Base-by-base conservation (phyloP, 306 rosid species). In the Prunus kanzakura region DNA sequence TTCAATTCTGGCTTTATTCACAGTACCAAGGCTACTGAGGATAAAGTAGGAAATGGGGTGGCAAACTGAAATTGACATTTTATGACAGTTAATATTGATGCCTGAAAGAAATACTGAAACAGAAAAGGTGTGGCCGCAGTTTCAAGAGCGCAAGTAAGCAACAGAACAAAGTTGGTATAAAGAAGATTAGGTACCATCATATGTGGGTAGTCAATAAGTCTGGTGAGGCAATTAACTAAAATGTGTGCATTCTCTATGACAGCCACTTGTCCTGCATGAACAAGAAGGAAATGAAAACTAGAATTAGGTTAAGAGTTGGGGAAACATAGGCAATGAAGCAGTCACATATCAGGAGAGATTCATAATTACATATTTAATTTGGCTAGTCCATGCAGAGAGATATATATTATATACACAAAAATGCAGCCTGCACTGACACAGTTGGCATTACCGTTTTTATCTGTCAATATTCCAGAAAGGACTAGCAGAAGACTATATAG, bases 381-480 rank as follows among this genome's bases (percentile, higher is more conserved):
- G 57, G n/a, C 15, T 64, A 30, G 23, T 25, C 62, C 54, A 35
- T 38, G 46, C 32, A 6, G 32, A 58, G 62, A 56, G 12, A 20
- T 10, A 22, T 13, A 25, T 58, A 30, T 38, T 38, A 38, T 7
- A 38, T 38, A 7, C 43, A 46, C 35, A 61, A 46, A 23, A 51
- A 51, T 30, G 25, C 50, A 27, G 11, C 49, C 74, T 70, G 25
- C 27, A 70, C 5, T 38, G 11, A 43, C 25, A 64, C 23, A 45
- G 80, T 79, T 15, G 71, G 63, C 71, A 83, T 84, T 89, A 92
- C 97, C 98, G 29, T 76, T 86, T 84, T 78, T 90, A 73, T 90
- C 92, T 0, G 90, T 95, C 84, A 95, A 76, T 75, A 95, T 85
- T 84, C 96, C 97, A 75, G 98, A 92, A 71, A 95, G 84, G 72